phyloP scores from a whole-genome alignment of 306 rosid species.

The Fragaria iinumae region DNA sequence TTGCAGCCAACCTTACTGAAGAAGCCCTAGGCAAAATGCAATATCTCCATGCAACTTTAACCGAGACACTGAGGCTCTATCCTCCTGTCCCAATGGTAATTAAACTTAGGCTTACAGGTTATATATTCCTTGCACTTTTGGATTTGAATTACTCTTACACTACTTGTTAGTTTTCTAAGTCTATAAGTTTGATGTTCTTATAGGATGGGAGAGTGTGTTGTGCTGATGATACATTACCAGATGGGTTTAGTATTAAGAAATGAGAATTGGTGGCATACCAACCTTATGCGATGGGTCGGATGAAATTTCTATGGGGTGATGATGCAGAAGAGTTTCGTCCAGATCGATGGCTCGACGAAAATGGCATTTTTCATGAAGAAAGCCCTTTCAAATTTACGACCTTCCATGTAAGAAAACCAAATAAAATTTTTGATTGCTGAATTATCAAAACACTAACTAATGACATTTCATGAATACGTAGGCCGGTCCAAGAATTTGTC shows the following conservation, averaged over 20 bases:
- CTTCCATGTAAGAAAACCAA: background rate
- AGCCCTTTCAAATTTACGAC: background rate
- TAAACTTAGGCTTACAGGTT: too few species aligned
- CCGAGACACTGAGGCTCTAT: too few species aligned
- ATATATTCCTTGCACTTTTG: too few species aligned
- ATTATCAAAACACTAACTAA: background rate
- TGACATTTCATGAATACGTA: background rate
- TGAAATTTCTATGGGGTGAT: background rate
- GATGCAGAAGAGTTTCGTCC: background rate
- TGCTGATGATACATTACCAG: background rate
- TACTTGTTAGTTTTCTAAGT: too few species aligned
- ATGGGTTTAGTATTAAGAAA: background rate
- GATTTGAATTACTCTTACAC: too few species aligned
- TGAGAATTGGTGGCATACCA: background rate
- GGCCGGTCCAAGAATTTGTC: background rate
- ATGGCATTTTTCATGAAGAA: background rate
- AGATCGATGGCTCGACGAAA: background rate
- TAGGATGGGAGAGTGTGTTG: background rate
- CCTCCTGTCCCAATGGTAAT: too few species aligned
- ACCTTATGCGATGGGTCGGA: background rate
- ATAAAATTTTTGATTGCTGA: too few species aligned
- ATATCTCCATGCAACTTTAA: too few species aligned
- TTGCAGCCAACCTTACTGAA: too few species aligned
- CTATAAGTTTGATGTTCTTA: background rate
- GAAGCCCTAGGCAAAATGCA: too few species aligned